Conservation (phyloP, 1,284 basidiomycete species). For the Anthracocystis setariae region DNA sequence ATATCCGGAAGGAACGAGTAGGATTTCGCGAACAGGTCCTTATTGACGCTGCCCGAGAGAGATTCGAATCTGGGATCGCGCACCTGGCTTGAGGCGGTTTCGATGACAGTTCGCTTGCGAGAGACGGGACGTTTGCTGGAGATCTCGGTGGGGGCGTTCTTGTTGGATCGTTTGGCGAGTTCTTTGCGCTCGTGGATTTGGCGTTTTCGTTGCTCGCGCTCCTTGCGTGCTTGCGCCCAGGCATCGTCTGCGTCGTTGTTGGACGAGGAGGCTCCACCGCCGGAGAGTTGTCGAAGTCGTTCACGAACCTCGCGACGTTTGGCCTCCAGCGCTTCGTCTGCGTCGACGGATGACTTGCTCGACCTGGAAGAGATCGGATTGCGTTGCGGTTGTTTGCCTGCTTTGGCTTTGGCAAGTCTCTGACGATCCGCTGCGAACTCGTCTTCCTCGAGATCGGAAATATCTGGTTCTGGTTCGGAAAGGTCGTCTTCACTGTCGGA, state of each 20-base stretch:
- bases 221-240: constrained; percentile 19
- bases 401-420: constrained; percentile 19
- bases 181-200: constrained; percentile 14
- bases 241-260: constrained; percentile 6
- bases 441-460: constrained; percentile 52
- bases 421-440: constrained; percentile 48
- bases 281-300: constrained; percentile 38
- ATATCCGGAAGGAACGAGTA: constrained; percentile 82
- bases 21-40: constrained; percentile 77
- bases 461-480: constrained; percentile 27
- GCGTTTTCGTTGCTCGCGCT: constrained; percentile 19
- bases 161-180: constrained; percentile 75
- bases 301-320: constrained; percentile 38
- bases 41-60: constrained; percentile 77
- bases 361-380: constrained; percentile 4
- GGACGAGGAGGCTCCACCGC: constrained; percentile 7
- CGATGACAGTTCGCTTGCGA: constrained; percentile 79
- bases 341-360: background rate
- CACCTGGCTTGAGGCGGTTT: constrained; percentile 75
- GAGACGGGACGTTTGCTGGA: constrained; percentile 88
- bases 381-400: constrained; percentile 28
- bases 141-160: constrained; percentile 89
- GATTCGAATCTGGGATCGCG: constrained; percentile 90
- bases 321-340: constrained; percentile 29
- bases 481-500: constrained; percentile 18